Base-by-base conservation (phyloP, 1,284 basidiomycete species). In the Malassezia equina region DNA sequence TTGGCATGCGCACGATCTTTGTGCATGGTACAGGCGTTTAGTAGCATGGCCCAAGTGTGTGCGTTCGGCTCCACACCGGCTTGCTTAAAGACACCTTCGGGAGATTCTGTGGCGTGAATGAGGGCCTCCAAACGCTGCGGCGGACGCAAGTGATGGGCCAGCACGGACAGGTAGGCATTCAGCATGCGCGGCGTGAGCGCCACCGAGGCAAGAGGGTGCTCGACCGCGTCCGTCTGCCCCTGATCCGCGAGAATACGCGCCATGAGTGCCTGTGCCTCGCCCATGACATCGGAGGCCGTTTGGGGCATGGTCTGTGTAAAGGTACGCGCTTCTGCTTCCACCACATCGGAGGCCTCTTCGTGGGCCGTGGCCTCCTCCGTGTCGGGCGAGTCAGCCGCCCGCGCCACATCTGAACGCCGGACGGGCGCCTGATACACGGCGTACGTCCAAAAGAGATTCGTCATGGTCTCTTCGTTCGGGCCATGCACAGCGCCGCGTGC, bases 371-470 rank as follows among this genome's bases (percentile, higher is more conserved):
- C 32, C 11, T 4, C n/a, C 44, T 24, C 7, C 0, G 31, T 25
- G 19, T 34, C 15, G 9, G 21, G 25, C 9, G 34, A 7, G 6
- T 25, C 33, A 15, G 23, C 7, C 1, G 25, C 28, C 13, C 33
- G 13, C 27, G n/a, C 7, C 21, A 43, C 5, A 19, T 34, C 43
- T 6, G 39, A 34, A 24, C 31, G 24, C 7, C 28, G 21, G 31
- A 78, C 49, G 5, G 70, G 62, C 1, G 86, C 83, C 43, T 78
- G 79, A 76, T 88, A 93, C 0, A 84, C 77, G 0, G 89, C 84
- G 76, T 96, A 96, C 0, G 88, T 81, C 76, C 90, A 85, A 75
- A 96, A 90, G 7, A 95, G 76, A 65, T 88, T 84, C 61, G 81
- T 80, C 81, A 96, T 82, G 24, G 86, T 80, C 64, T 84, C 81